Evolutionary conservation across 2,329 filamentous ascomycete genomes (phyloP).

Genomic region (Apiospora malaysiana): DNA sequence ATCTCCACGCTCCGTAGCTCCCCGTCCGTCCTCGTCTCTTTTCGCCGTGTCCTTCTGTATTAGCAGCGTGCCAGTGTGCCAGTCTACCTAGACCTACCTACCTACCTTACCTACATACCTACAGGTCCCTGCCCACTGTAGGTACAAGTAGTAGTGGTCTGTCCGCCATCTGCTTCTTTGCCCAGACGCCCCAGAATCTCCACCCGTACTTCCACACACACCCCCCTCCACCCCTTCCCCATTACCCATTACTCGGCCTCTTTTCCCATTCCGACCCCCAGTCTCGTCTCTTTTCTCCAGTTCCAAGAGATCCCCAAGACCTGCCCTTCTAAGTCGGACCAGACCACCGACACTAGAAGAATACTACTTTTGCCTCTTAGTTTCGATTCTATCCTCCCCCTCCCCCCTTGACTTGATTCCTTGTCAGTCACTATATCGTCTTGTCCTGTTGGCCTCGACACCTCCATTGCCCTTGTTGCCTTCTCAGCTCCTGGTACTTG

Average conservation of each 20-base stretch:
- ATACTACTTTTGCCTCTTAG: conserved; percentile 2
- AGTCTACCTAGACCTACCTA: no score
- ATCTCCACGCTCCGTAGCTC: conserved; percentile 16
- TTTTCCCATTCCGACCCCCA: conserved; percentile 20
- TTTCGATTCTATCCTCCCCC: conserved; percentile 4
- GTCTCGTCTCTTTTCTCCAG: conserved; percentile 15
- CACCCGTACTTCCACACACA: conserved; percentile 13
- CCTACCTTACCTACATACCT: no score
- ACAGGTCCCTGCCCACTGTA: no score
- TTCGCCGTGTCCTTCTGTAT: background rate
- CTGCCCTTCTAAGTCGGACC: conserved; percentile 3
- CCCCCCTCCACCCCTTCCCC: conserved; percentile 28
- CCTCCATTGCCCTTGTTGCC: background rate
- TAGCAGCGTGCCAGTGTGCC: no score
- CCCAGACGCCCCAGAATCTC: conserved; percentile 18
- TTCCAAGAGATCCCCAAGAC: conserved; percentile 17
- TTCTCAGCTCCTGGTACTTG: background rate
- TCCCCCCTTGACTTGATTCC: background rate
- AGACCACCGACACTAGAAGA: conserved; percentile 11
- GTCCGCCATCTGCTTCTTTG: background rate
- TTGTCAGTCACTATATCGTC: background rate
- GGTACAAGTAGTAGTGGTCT: no score
- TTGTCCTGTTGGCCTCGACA: background rate
- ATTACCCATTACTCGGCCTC: conserved; percentile 24
- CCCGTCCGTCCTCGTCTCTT: background rate